phyloP scores from a whole-genome alignment of 257 asterid genomes.

The Nicotiana tabacum region DNA sequence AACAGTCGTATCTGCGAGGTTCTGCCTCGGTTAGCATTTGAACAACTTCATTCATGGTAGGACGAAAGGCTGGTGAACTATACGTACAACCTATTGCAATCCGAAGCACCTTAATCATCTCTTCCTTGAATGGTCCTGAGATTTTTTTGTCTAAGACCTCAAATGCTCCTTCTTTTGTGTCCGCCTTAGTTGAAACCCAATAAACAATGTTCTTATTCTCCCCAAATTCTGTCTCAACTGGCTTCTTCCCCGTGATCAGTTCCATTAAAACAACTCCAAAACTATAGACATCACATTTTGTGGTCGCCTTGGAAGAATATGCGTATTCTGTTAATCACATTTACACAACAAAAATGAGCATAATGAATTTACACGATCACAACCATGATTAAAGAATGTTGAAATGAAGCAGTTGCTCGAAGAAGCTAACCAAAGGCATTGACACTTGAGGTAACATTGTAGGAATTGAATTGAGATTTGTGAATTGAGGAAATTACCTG shows the following conservation, averaged over 20 bases:
- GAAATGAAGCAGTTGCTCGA: too few relatives aligned
- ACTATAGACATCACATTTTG: slow-evolving; percentile 93
- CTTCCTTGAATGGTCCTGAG: slow-evolving; percentile 47
- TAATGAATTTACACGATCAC: too few relatives aligned
- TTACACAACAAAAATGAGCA: background rate
- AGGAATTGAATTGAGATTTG: background rate
- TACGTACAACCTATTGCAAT: slow-evolving; percentile 78
- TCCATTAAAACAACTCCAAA: slow-evolving; percentile 88
- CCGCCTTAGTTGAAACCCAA: slow-evolving; percentile 69
- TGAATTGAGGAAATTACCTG: slow-evolving; percentile 40
- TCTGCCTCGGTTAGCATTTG: slow-evolving; percentile 50
- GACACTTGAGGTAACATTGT: too few relatives aligned
- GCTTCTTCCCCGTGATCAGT: slow-evolving; percentile 74
- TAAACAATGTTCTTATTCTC: slow-evolving; percentile 69
- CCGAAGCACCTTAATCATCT: slow-evolving; percentile 70
- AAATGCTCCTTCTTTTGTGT: slow-evolving; percentile 50
- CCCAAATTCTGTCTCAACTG: slow-evolving; percentile 75
- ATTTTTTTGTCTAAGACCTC: slow-evolving; percentile 60
- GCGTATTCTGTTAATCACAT: slow-evolving; percentile 56
- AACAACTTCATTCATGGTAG: slow-evolving; percentile 73
- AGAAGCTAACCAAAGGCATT: too few relatives aligned
- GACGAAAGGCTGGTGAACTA: slow-evolving; percentile 54
- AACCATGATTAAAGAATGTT: background rate
- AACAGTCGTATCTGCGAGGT: background rate
- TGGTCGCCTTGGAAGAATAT: slow-evolving; percentile 77